Conservation (phyloP, 257 asterid genomes). For the Jacaranda mimosifolia region DNA sequence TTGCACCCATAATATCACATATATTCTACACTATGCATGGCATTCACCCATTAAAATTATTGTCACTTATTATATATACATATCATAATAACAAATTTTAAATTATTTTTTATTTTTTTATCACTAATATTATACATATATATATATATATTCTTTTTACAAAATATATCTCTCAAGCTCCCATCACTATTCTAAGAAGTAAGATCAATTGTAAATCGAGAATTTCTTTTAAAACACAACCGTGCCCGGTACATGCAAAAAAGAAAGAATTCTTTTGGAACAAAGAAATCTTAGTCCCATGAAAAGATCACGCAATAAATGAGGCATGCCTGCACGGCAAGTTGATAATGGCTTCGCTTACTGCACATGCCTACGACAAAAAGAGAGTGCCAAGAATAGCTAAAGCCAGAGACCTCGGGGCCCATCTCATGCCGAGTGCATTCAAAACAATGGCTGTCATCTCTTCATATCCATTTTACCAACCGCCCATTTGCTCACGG, state of each 20-base stretch:
- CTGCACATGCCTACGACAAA: slow-evolving; percentile 33
- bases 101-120: too few species aligned
- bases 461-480: slow-evolving; percentile 29
- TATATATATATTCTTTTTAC: too few species aligned
- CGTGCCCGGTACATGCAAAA: neutral
- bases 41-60: too few species aligned
- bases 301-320: neutral
- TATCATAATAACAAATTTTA: too few species aligned
- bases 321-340: neutral
- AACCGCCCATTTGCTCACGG: slow-evolving; percentile 37
- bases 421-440: slow-evolving; percentile 36
- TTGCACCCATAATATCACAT: too few species aligned
- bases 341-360: neutral
- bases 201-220: too few species aligned
- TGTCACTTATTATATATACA: too few species aligned
- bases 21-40: too few species aligned
- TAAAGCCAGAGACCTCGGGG: slow-evolving; percentile 33
- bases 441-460: slow-evolving; percentile 46
- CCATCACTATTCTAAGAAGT: too few species aligned
- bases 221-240: neutral
- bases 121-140: too few species aligned
- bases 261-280: neutral
- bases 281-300: neutral
- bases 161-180: too few species aligned
- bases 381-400: slow-evolving; percentile 18